Base-by-base conservation (phyloP, 495 filamentous ascomycete genomes). In the Podospora australis region DNA sequence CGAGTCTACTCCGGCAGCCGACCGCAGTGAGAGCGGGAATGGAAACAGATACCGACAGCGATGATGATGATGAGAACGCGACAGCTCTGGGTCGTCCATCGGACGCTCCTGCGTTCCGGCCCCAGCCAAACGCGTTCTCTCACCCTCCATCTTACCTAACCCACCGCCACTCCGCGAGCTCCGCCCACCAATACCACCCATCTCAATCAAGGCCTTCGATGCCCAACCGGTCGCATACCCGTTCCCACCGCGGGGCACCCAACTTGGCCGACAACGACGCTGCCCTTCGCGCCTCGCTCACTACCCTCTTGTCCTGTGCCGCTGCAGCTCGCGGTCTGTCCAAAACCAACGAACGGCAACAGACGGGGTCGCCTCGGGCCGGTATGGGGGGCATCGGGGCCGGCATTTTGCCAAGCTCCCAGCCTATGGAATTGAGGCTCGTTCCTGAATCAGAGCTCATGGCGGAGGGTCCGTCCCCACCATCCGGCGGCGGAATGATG, bases 281-380 rank as follows among this genome's bases (percentile, higher is more conserved):
- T 20, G 92, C 90, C 0, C 79, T 98, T 1, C 82, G 92, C 29
- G 89, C 92, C 6, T 94, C 87, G 47, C 74, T 98, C 3, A 95
- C 90, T 6, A 98, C 92, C 2, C 78, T 98, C n/a, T 79, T 98
- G 4, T 95, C 89, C 34, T 90, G 87, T 60, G 92, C 88, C 1
- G 90, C 91, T 2, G 90, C 89, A 3, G 91, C 88, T 2, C 78
- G 92, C 19, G 83, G 87, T 19, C 71, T 92, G 3, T 80, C 87
- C 1, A 96, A 94, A 59, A 59, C 64, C 25, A 66, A 66, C 41
- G 67, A 73, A 23, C 56, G 55, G 17, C 63, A 54, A 29, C 57
- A 57, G 30, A 44, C 60, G 16, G 46, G 52, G 44, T 55, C 14
- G 38, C 26, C 35, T 23, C 22, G 19, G 14, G 9, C 13, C 13